A percentile compares a stretch with the other conserved stretches of the same genome.
Conservation (phyloP, 2,329 filamentous ascomycete genomes). For the Lachnellula hyalina region DNA sequence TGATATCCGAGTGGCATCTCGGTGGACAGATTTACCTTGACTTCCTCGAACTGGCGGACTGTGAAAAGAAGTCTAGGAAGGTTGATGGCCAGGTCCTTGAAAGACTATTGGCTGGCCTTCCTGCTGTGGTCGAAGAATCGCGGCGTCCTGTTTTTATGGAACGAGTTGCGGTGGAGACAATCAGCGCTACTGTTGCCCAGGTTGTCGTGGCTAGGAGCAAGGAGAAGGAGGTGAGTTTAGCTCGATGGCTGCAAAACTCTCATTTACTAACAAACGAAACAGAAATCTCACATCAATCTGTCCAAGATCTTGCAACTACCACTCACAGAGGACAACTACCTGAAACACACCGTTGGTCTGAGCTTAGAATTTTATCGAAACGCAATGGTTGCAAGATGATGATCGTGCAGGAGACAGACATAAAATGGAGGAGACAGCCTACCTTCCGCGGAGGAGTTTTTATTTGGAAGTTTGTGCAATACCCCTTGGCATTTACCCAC, state of each 20-base stretch:
- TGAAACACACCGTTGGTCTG: conserved; percentile 65
- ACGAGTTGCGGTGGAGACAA: conserved; percentile 73
- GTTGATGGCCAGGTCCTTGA: conserved; percentile 46
- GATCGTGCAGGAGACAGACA: neutral
- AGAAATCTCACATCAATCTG: conserved; percentile 36
- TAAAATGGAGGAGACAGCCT: neutral
- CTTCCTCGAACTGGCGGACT: conserved; percentile 49
- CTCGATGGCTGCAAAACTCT: neutral
- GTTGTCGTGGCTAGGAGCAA: conserved; percentile 52
- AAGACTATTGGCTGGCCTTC: conserved; percentile 51
- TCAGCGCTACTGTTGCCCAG: conserved; percentile 67
- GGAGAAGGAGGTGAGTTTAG: conserved; percentile 49
- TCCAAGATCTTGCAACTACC: conserved; percentile 53
- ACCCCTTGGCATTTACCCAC: conserved; percentile 5
- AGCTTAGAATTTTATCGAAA: conserved; percentile 59
- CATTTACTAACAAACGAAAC: conserved; percentile 19
- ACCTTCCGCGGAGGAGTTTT: neutral
- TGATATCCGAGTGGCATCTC: conserved; percentile 67
- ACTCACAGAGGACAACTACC: conserved; percentile 66
- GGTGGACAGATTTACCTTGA: conserved; percentile 75
- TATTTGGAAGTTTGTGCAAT: conserved; percentile 12
- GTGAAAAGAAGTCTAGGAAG: conserved; percentile 35
- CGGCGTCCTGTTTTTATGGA: conserved; percentile 44
- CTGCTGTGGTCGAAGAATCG: conserved; percentile 39
- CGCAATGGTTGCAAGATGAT: conserved; percentile 25